Evolutionary conservation across 257 asterid species (phyloP).

Genomic region (Ophiorrhiza pumila): DNA sequence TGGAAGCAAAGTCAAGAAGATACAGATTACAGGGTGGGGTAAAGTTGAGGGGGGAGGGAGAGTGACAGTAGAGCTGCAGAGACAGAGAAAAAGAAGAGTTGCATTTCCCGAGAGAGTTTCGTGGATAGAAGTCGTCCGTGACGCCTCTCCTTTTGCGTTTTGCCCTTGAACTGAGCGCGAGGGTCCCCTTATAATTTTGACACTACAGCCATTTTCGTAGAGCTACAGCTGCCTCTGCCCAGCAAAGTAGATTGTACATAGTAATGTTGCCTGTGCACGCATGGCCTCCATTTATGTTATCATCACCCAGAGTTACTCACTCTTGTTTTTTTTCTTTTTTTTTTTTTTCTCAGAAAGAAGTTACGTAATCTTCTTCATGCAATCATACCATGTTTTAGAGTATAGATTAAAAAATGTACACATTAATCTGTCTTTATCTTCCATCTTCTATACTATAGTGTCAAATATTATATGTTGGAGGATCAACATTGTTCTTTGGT

Average conservation of each 20-base stretch:
- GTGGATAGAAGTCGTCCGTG: slow-evolving; percentile 24
- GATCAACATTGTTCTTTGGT: too few relatives aligned
- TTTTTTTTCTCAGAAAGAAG: too few relatives aligned
- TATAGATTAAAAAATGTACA: too few relatives aligned
- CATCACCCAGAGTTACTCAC: too few relatives aligned
- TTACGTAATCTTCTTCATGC: too few relatives aligned
- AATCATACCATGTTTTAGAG: too few relatives aligned
- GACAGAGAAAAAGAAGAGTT: slow-evolving; percentile 7
- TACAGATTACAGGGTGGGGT: background rate
- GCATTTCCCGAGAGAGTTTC: slow-evolving; percentile 47
- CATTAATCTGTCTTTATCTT: too few relatives aligned
- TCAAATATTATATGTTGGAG: too few relatives aligned
- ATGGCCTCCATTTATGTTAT: too few relatives aligned
- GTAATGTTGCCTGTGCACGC: background rate
- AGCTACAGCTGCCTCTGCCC: background rate
- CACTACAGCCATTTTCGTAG: background rate
- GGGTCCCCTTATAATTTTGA: background rate
- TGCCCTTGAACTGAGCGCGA: too few relatives aligned
- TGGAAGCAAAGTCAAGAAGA: slow-evolving; percentile 17
- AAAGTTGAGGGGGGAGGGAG: background rate
- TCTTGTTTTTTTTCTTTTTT: too few relatives aligned
- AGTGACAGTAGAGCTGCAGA: background rate
- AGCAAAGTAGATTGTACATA: background rate
- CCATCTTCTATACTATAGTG: too few relatives aligned
- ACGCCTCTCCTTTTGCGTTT: background rate